A percentile compares a stretch with the other conserved stretches of the same genome.
Evolutionary conservation across 225 moss, liverwort and hornwort species (phyloP).

Genomic region (Anthoceros angustus): DNA sequence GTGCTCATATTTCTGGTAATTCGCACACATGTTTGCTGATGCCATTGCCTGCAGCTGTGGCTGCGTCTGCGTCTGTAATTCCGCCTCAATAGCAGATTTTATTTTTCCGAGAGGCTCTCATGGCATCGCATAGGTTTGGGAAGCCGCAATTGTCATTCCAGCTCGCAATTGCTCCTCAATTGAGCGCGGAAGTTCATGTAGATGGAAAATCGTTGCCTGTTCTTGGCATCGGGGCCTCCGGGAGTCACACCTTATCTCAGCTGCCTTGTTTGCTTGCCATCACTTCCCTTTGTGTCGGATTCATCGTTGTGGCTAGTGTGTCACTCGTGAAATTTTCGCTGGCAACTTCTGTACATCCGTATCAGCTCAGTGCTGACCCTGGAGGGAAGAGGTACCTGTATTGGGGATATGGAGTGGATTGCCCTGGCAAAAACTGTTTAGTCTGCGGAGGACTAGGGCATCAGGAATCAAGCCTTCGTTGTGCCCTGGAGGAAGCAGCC

Average conservation of each 20-base stretch:
- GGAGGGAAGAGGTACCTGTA: conserved; percentile 24
- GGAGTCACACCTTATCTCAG: not conserved
- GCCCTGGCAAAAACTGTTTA: conserved; percentile 38
- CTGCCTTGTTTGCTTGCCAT: not conserved
- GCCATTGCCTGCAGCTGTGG: not conserved
- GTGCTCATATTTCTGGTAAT: not conserved
- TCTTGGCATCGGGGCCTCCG: not conserved
- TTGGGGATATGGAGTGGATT: conserved; percentile 35
- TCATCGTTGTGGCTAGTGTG: not conserved
- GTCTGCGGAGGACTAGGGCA: conserved; percentile 43
- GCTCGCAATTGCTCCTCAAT: not conserved
- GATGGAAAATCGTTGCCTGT: not conserved
- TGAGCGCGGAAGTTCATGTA: not conserved
- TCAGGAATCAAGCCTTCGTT: conserved; percentile 53
- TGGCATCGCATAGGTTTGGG: not conserved
- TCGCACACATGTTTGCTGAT: not conserved
- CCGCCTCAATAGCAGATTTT: not conserved
- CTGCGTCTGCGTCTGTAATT: not conserved
- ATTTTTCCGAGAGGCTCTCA: not conserved
- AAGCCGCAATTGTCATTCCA: not conserved
- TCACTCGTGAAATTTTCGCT: not conserved
- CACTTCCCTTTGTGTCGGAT: not conserved
- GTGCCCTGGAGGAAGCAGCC: conserved; percentile 43
- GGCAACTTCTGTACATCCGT: not conserved
- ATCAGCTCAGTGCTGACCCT: not conserved